phyloP scores from a whole-genome alignment of 2,329 filamentous ascomycete genomes.

The Monosporascus sp. region DNA sequence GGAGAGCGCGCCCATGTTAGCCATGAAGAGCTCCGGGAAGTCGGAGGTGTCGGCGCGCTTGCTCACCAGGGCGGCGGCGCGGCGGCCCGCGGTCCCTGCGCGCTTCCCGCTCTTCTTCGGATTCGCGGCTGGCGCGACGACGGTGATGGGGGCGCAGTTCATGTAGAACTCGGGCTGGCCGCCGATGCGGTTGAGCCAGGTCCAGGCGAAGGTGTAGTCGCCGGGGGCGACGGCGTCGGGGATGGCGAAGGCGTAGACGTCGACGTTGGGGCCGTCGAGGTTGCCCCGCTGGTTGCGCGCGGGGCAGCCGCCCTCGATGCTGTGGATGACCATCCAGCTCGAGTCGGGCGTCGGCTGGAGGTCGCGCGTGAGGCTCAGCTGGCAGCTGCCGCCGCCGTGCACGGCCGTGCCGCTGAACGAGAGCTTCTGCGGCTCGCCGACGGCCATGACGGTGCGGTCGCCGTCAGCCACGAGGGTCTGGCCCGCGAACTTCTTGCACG shows the following conservation, averaged over 20 bases:
- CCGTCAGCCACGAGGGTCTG: conserved; percentile 32
- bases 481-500: conserved; percentile 55
- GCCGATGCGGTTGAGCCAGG: conserved; percentile 63
- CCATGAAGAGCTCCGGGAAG: conserved; percentile 64
- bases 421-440: conserved; percentile 48
- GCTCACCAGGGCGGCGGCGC: conserved; percentile 3
- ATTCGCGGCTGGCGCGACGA: conserved; percentile 29
- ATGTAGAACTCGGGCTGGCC: conserved; percentile 73
- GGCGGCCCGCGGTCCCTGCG: conserved; percentile 6
- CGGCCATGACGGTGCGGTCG: conserved; percentile 46
- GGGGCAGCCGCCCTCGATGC: conserved; percentile 65
- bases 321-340: conserved; percentile 66
- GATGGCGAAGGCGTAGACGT: conserved; percentile 52
- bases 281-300: conserved; percentile 44
- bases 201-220: conserved; percentile 66
- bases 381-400: conserved; percentile 71
- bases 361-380: conserved; percentile 64
- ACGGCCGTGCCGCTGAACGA: conserved; percentile 53
- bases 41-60: conserved; percentile 32
- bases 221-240: conserved; percentile 55
- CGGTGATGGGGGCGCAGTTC: conserved; percentile 64
- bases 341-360: conserved; percentile 45
- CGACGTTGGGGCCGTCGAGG: conserved; percentile 34
- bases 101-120: conserved; percentile 8
- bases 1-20: conserved; percentile 46